phyloP scores from a whole-genome alignment of 2,329 filamentous ascomycete species.

The Calonectria pauciramosa region DNA sequence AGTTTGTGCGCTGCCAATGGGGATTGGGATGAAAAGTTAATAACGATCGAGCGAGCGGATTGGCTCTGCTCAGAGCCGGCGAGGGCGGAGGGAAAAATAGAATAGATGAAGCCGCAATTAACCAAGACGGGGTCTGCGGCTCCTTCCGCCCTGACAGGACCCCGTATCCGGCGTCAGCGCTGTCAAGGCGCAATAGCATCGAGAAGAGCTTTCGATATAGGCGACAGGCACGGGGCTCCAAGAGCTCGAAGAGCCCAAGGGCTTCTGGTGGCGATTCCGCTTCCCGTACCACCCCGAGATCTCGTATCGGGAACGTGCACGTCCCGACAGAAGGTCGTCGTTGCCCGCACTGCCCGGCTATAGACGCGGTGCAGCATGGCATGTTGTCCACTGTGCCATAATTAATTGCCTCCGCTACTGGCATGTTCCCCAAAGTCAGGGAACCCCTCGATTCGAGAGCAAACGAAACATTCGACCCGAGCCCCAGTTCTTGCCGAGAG shows the following conservation, averaged over 20 bases:
- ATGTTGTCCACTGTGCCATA: background rate
- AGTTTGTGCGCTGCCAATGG: slow-evolving; percentile 13
- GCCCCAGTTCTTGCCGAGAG: background rate
- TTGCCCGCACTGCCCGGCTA: background rate
- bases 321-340: background rate
- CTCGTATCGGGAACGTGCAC: slow-evolving; percentile 23
- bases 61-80: background rate
- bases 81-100: background rate
- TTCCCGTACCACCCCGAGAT: slow-evolving; percentile 1
- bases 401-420: background rate
- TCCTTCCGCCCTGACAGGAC: slow-evolving; percentile 19
- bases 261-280: background rate
- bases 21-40: background rate
- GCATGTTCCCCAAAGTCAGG: background rate
- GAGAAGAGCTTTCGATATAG: background rate
- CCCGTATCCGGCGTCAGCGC: background rate
- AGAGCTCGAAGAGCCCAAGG: background rate
- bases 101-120: slow-evolving; percentile 3
- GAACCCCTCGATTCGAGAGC: slow-evolving; percentile 1
- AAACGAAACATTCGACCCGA: slow-evolving; percentile 8
- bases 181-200: slow-evolving; percentile 1
- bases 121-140: slow-evolving; percentile 12
- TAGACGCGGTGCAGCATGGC: background rate
- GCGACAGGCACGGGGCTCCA: background rate
- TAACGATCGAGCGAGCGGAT: slow-evolving; percentile 6